Conservation (phyloP, 208 protist species). For the Kentomonas sorsogonicus region DNA sequence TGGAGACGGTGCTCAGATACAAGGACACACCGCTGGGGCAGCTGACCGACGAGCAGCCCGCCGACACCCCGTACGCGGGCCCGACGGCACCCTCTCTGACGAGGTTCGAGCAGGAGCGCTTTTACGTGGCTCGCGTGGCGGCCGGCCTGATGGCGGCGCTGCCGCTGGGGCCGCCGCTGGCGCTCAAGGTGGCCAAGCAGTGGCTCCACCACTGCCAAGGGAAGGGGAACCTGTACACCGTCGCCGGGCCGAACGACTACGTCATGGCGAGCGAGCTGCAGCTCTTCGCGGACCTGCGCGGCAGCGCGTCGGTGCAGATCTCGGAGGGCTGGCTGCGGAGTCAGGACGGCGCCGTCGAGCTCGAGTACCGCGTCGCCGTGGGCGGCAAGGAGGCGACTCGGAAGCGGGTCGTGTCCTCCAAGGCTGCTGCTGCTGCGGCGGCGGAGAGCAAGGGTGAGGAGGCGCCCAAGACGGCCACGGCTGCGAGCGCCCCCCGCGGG, state of each 20-base stretch:
- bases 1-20: too few relatives aligned
- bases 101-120: neutral
- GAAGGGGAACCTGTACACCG: slow-evolving; percentile 47
- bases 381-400: slow-evolving; percentile 6
- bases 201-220: slow-evolving; percentile 52
- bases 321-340: neutral
- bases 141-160: slow-evolving; percentile 22
- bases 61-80: slow-evolving; percentile 1
- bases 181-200: slow-evolving; percentile 52
- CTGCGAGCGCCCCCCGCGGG: slow-evolving; percentile 3
- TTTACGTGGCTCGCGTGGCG: slow-evolving; percentile 11
- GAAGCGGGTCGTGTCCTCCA: neutral
- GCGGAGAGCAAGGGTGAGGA: slow-evolving; percentile 2
- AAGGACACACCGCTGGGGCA: neutral
- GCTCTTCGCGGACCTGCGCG: slow-evolving; percentile 32
- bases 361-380: slow-evolving; percentile 7
- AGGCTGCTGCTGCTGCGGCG: neutral
- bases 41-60: slow-evolving; percentile 7
- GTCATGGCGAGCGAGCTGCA: slow-evolving; percentile 51
- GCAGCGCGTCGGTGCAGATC: neutral
- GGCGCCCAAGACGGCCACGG: neutral
- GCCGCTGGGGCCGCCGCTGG: slow-evolving; percentile 49
- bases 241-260: slow-evolving; percentile 55
- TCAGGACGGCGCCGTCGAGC: too few relatives aligned
- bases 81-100: too few relatives aligned